phyloP scores from a whole-genome alignment of 2,329 filamentous ascomycete species.

The Neopestalotiopsis clavispora region DNA sequence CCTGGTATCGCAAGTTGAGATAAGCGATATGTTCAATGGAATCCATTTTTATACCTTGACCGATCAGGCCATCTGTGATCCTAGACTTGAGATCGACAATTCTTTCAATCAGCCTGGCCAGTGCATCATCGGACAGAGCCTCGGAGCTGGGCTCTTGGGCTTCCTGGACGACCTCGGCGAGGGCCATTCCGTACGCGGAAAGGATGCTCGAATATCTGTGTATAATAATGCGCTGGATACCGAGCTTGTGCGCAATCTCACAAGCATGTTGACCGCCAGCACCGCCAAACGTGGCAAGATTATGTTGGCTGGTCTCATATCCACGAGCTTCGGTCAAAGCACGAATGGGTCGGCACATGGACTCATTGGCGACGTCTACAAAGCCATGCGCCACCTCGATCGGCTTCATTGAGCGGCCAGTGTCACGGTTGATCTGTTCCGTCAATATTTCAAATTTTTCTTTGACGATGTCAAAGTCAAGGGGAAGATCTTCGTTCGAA shows the following conservation, averaged over 20 bases:
- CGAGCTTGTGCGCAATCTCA: conserved; percentile 43
- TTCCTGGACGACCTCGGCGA: conserved; percentile 44
- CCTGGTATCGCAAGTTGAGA: conserved; percentile 48
- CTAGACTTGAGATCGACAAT: conserved; percentile 35
- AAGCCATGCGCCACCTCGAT: conserved; percentile 67
- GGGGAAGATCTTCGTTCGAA: conserved; percentile 64
- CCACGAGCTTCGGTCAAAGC: conserved; percentile 59
- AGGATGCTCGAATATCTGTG: conserved; percentile 37
- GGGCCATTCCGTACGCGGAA: conserved; percentile 47
- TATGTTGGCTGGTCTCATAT: conserved; percentile 33
- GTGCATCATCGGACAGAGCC: conserved; percentile 20
- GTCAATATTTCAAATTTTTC: conserved; percentile 46
- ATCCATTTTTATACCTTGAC: conserved; percentile 46
- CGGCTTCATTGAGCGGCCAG: conserved; percentile 29
- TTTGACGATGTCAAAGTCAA: conserved; percentile 45
- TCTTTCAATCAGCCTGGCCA: conserved; percentile 27
- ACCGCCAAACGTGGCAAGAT: conserved; percentile 60
- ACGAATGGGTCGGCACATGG: conserved; percentile 76
- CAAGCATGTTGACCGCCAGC: conserved; percentile 69
- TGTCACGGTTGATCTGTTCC: conserved; percentile 41
- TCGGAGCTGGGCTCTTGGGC: conserved; percentile 38
- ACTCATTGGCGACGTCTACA: conserved; percentile 75
- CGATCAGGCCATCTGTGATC: conserved; percentile 41
- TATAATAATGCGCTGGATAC: conserved; percentile 43
- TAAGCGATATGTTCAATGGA: conserved; percentile 47